Percentiles rank a stretch among this genome's conserved stretches.
These are phyloP conservation scores for Neofusicoccum parvum DNA, from an alignment of 2,329 filamentous ascomycete genomes.

Conservation along the genomic window DNA sequence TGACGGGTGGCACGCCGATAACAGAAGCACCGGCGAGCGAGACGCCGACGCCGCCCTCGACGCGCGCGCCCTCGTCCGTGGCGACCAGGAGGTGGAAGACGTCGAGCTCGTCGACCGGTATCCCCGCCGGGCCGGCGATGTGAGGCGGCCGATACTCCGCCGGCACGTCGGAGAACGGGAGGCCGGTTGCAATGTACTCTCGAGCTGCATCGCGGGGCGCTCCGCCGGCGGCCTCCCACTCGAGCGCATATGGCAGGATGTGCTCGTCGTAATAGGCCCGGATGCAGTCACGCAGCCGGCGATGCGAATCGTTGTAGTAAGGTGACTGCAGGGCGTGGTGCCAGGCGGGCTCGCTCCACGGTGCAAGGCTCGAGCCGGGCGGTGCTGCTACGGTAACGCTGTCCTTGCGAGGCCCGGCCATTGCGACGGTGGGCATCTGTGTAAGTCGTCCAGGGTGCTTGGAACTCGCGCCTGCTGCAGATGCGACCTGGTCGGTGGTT, in stretches of 20 bases:
- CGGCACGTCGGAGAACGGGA: conserved; percentile 48
- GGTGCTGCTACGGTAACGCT: background rate
- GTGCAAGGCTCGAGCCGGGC: background rate
- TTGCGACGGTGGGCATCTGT: background rate
- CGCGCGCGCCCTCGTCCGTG: conserved; percentile 58
- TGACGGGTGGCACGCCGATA: conserved; percentile 66
- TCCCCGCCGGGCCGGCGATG: conserved; percentile 40
- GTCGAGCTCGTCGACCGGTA: conserved; percentile 40
- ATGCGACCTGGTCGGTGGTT: background rate
- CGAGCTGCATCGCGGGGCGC: conserved; percentile 50
- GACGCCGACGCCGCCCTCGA: conserved; percentile 61
- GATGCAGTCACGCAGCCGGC: conserved; percentile 58
- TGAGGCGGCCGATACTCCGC: conserved; percentile 45
- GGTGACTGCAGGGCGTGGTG: conserved; percentile 54
- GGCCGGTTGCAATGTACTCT: conserved; percentile 45
- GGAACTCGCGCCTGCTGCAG: too few species aligned
- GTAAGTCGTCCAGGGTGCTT: background rate
- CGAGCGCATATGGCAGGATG: conserved; percentile 60
- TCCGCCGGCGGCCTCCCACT: conserved; percentile 61
- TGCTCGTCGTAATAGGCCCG: conserved; percentile 62
- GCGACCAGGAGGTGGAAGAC: conserved; percentile 51
- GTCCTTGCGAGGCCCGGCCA: background rate
- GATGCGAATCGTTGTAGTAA: conserved; percentile 66
- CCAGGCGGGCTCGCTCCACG: conserved; percentile 53
- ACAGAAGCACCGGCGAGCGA: conserved; percentile 61